Percentiles rank a stretch among this genome's conserved stretches.
Evolutionary conservation across 2,329 filamentous ascomycete species (phyloP).

Genomic region (Parafenestella ontariensis): DNA sequence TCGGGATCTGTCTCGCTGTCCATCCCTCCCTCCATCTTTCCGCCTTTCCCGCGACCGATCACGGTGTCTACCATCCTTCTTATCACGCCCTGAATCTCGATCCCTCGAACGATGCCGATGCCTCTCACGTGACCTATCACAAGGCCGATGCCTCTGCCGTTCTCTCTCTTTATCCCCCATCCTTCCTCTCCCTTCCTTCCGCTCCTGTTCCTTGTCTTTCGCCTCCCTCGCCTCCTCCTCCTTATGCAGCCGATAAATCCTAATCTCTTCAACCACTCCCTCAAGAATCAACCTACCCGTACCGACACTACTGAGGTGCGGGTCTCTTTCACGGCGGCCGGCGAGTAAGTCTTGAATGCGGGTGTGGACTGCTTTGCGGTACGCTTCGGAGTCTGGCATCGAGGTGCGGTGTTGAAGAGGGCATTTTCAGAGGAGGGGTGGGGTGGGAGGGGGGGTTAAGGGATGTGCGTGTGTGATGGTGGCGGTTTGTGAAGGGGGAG

Average conservation of each 20-base stretch:
- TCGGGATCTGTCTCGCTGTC: not conserved
- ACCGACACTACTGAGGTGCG: slow-evolving; percentile 9
- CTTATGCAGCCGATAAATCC: slow-evolving; percentile 22
- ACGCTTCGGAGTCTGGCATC: slow-evolving; percentile 17
- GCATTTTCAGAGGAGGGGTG: not conserved
- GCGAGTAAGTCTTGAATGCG: slow-evolving; percentile 21
- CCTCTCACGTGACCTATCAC: not conserved
- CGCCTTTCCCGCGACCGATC: not conserved
- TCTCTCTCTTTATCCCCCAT: not conserved
- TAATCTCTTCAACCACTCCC: slow-evolving; percentile 26
- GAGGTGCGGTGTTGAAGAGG: not conserved
- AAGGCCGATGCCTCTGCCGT: not conserved
- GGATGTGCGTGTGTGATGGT: not conserved
- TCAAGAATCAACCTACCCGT: slow-evolving; percentile 25
- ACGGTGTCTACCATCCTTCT: slow-evolving; percentile 1
- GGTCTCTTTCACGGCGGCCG: slow-evolving; percentile 10
- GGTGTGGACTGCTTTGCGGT: slow-evolving; percentile 20
- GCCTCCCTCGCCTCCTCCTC: slow-evolving; percentile 15
- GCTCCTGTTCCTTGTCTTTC: not conserved
- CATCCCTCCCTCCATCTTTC: not conserved
- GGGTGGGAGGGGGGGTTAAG: not conserved
- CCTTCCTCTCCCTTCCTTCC: not conserved
- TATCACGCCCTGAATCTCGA: no score
- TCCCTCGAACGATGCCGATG: not conserved
- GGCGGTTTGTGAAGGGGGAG: not conserved